Evolutionary conservation across 352 stramenopile genomes (phyloP), one percentile per base, ranked within the genome.

Genomic region (Pythium phragmiticola): DNA sequence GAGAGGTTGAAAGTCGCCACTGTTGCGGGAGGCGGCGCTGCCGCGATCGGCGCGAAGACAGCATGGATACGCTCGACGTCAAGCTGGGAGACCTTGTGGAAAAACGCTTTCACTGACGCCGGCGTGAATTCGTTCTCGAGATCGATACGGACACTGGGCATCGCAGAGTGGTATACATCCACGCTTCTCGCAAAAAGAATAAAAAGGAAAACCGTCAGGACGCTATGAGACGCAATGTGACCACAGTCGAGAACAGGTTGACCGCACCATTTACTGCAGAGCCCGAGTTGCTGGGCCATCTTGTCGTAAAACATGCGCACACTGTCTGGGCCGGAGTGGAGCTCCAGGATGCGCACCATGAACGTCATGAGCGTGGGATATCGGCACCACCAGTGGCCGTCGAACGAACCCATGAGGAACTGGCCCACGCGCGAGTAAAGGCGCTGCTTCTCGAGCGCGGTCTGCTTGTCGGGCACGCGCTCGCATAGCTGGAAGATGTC

Each of bases 281-380:
- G 28, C 2, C 72, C 73, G 8, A 94, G 63, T 55, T 94, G 86
- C 14, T 75, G 69, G 34, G 79, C 70, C 84, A 92, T 92, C 8
- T 73, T 68, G 49, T 90, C 76, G 66, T 91, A 90, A 57, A 94
- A 87, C 57, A 80, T 64, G 42, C 80, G 79, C 50, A 92, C 81
- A 55, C 82, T 92, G 16, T 90, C 82, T 6, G 79, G 79, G 7
- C 72, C 56, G 13, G 83, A 80, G 52, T 92, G 87, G 9, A 94
- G 70, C 69, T 94, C 86, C 60, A 94, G 61, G 12, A 94, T 60
- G n/a, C 85, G 83, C 84, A 92, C 86, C 82, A 94, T 94, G 63
- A 92, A 94, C 53, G 82, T 69, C 86, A 94, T 94, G 62, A 94
- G 86, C 58, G 79, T 74, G 34, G 86, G 82, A 54, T 87, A 89